phyloP scores from a whole-genome alignment of 1,139 yeast genomes.

The Kurtzmaniella natalensis region DNA sequence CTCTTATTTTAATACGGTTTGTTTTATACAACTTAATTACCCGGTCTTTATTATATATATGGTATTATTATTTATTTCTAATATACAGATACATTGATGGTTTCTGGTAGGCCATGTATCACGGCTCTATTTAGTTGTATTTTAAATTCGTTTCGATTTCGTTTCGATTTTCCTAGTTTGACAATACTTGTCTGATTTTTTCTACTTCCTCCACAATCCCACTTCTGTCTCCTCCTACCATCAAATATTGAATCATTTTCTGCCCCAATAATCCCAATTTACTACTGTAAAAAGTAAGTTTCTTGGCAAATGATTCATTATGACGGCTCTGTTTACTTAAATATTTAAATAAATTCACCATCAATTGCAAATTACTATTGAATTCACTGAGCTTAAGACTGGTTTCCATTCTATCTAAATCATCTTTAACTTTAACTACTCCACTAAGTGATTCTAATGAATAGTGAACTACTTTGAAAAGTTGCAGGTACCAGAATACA shows the following conservation, averaged over 20 bases:
- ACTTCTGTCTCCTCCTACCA: conserved; percentile 2
- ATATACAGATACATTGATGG: too few species aligned
- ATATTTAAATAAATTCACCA: conserved; percentile 21
- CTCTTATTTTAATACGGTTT: too few species aligned
- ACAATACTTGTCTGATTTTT: background rate
- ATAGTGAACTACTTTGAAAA: conserved; percentile 32
- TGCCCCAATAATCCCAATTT: conserved; percentile 1
- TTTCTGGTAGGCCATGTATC: too few species aligned
- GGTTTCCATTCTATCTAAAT: conserved; percentile 8
- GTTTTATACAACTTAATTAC: too few species aligned
- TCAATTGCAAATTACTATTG: conserved; percentile 27
- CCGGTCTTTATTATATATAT: too few species aligned
- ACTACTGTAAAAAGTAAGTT: conserved; percentile 1
- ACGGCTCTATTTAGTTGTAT: too few species aligned
- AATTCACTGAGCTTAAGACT: conserved; percentile 22
- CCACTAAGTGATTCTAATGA: conserved; percentile 23
- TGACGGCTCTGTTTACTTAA: conserved; percentile 4
- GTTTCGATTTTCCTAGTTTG: background rate
- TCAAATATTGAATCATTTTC: conserved; percentile 1
- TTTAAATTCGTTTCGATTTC: too few species aligned
- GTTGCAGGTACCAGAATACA: conserved; percentile 33
- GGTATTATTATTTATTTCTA: too few species aligned
- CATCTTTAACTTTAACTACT: conserved; percentile 12
- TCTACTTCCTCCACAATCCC: background rate
- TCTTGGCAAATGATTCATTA: background rate